Evolutionary conservation across 2,329 filamentous ascomycete species (phyloP), one percentile per base, ranked within the genome.

Genomic region (Septoria linicola): DNA sequence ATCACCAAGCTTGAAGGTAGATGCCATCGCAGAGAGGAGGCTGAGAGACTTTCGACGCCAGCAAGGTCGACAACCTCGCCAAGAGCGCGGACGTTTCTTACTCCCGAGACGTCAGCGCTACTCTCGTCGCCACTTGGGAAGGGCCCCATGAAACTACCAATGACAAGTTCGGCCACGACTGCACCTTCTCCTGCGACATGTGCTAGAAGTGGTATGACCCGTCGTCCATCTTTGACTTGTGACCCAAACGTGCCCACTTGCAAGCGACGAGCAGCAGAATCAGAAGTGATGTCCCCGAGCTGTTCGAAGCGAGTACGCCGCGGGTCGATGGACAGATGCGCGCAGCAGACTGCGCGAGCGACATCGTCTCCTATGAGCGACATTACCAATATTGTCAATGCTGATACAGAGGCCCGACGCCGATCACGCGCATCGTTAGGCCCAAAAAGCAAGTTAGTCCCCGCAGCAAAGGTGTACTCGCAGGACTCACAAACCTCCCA

Each of bases 1-100:
- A 76, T 83, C 20, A 74, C 76, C 7, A 79, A 75, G 41, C 67
- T 89, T n/a, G 79, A 85, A 55, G 66, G 34, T 7, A 64, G 57
- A 34, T 60, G 64, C 43, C 63, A 59, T 35, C 61, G 52, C 32
- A 67, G 62, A 40, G 51, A 63, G 34, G 63, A 68, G n/a, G 56
- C 59, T n/a, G 57, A 61, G 8, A 61, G 56, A 19, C 54, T 57
- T 20, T 41, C 39, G 3, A 53, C 11, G 10, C 20, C 47, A 8
- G 19, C 47, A 14, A 35, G 31, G 42, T 43, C 47, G 25, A 43
- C 17, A 13, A 8, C 48, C 4, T 52, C 57, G 7, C 57, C 59
- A 6, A 42, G 32, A 19, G 45, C 47, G 6, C 49, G 50, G 34
- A 36, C 37, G 25, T 52, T 45, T 5, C 14, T 32, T 8, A 57